A percentile compares a stretch with the other conserved stretches of the same genome.
Conservation (phyloP, 352 stramenopile genomes). For the Phytophthora agathidicida region DNA sequence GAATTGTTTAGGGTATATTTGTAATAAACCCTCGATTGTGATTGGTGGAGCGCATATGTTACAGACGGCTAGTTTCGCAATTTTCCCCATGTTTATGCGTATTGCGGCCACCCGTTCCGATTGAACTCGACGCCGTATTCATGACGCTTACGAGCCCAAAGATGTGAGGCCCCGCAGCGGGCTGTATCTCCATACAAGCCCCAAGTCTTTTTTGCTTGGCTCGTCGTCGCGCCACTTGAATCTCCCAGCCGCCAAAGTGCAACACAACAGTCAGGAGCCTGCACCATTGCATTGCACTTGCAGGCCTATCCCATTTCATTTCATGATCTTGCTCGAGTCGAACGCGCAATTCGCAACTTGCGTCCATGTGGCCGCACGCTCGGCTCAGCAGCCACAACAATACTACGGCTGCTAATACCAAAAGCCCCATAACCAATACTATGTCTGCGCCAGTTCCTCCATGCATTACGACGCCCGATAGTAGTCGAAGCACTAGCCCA, state of each 20-base stretch:
- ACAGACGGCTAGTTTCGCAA: not conserved
- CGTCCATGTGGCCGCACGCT: constrained; percentile 20
- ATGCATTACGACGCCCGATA: not conserved
- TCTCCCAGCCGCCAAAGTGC: constrained; percentile 27
- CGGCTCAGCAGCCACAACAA: constrained; percentile 1
- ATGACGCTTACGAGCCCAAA: constrained; percentile 8
- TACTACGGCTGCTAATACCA: not conserved
- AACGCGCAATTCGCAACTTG: constrained; percentile 29
- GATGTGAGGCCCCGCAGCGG: constrained; percentile 10
- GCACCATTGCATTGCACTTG: not conserved
- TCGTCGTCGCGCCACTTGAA: constrained; percentile 30
- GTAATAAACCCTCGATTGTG: not conserved
- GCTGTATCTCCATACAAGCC: constrained; percentile 22
- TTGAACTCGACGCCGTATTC: constrained; percentile 19
- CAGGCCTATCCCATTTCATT: constrained; percentile 11
- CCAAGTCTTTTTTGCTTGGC: constrained; percentile 19
- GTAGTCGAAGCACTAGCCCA: constrained; percentile 23
- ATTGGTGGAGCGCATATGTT: not conserved
- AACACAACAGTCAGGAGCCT: constrained; percentile 25
- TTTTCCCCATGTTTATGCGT: constrained; percentile 19
- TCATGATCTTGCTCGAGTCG: constrained; percentile 14
- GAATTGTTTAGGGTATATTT: too few species aligned
- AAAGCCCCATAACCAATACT: constrained; percentile 1
- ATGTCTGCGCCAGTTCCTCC: too few species aligned
- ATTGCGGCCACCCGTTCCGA: not conserved